Conservation (phyloP, 306 rosid genomes). For the Begonia peltatifolia region DNA sequence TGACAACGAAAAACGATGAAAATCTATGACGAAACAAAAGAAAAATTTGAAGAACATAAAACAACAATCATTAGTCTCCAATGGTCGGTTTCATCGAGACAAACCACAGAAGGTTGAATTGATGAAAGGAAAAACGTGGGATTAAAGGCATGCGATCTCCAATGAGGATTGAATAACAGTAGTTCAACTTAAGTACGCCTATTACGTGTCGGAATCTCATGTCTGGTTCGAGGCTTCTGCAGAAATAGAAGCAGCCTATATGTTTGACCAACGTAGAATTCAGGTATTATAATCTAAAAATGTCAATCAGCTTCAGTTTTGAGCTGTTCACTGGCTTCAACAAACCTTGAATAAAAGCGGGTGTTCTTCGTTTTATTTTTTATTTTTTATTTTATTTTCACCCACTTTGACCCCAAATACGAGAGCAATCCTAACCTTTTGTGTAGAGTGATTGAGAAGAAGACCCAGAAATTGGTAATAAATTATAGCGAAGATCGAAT, state of each 20-base stretch:
- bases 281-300: constrained; percentile 20
- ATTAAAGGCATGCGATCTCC: neutral
- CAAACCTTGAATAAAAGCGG: constrained; percentile 38
- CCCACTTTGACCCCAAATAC: constrained; percentile 19
- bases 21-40: too few species aligned
- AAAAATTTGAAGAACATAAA: neutral
- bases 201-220: constrained; percentile 1
- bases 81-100: constrained; percentile 5
- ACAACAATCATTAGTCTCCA: neutral
- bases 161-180: neutral
- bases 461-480: too few species aligned
- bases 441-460: constrained; percentile 4
- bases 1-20: too few species aligned
- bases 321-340: constrained; percentile 35
- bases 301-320: constrained; percentile 20
- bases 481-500: too few species aligned
- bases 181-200: constrained; percentile 1
- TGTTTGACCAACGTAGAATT: constrained; percentile 17
- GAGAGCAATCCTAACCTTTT: constrained; percentile 30
- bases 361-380: constrained; percentile 6
- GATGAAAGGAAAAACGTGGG: neutral
- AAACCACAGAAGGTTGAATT: neutral
- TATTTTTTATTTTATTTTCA: constrained; percentile 10
- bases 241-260: constrained; percentile 19
- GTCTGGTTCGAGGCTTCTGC: constrained; percentile 10